A percentile compares a stretch with the other conserved stretches of the same genome.
Evolutionary conservation across 2,329 filamentous ascomycete genomes (phyloP).

Genomic region (Macrophomina phaseolina): DNA sequence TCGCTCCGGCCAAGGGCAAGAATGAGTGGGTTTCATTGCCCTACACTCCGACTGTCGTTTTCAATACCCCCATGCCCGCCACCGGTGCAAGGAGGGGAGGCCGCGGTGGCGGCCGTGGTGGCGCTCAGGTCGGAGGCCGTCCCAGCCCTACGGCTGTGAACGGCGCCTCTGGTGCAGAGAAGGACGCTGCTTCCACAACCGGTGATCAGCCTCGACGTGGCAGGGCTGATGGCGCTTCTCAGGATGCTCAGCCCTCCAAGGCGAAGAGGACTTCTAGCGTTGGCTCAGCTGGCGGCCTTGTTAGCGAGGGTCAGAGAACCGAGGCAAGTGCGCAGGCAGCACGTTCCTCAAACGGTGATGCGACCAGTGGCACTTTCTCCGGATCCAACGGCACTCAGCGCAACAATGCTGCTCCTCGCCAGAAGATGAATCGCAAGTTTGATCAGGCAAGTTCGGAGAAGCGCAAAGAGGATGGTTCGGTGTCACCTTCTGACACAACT

Average conservation of each 20-base stretch:
- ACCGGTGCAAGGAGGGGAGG: slow-evolving; percentile 46
- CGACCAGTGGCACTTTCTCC: neutral
- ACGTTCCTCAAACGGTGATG: slow-evolving; percentile 22
- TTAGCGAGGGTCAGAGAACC: slow-evolving; percentile 36
- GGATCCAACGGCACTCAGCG: slow-evolving; percentile 6
- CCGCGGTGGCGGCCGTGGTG: slow-evolving; percentile 60
- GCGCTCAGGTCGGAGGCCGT: slow-evolving; percentile 60
- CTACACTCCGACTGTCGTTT: slow-evolving; percentile 83
- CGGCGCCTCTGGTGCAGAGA: slow-evolving; percentile 45
- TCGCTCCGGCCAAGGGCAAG: slow-evolving; percentile 64
- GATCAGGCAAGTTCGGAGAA: slow-evolving; percentile 13
- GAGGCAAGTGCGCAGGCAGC: slow-evolving; percentile 23
- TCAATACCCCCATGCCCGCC: slow-evolving; percentile 79
- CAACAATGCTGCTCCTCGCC: slow-evolving; percentile 20
- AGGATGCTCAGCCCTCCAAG: slow-evolving; percentile 40
- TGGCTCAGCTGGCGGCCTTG: slow-evolving; percentile 35
- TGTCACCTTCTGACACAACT: slow-evolving; percentile 15
- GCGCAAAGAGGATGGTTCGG: slow-evolving; percentile 25
- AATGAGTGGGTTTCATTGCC: slow-evolving; percentile 84
- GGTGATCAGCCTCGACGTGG: slow-evolving; percentile 44
- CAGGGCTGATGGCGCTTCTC: slow-evolving; percentile 36
- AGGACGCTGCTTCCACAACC: slow-evolving; percentile 38
- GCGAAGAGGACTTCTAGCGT: slow-evolving; percentile 43
- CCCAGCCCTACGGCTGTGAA: slow-evolving; percentile 42
- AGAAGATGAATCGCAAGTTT: slow-evolving; percentile 24